Conservation (phyloP, 495 filamentous ascomycete species). For the Daldinia decipiens region DNA sequence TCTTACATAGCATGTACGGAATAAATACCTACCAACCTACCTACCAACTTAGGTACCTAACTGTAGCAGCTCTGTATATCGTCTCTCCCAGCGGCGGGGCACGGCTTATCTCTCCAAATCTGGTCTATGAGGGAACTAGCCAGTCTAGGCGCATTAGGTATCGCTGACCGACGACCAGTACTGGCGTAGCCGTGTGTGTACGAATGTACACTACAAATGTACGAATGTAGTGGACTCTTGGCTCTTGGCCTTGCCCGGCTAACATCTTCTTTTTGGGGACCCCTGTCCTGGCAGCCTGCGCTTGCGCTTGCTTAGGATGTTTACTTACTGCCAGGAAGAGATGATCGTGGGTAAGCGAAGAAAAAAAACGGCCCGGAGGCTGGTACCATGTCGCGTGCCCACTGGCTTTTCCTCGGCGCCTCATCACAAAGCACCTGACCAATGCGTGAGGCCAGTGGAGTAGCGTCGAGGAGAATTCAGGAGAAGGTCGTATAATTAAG, state of each 20-base stretch:
- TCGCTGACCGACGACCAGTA: slow-evolving; percentile 31
- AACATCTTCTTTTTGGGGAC: not conserved
- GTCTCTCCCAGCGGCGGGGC: slow-evolving; percentile 12
- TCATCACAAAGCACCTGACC: slow-evolving; percentile 24
- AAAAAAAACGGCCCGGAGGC: not conserved
- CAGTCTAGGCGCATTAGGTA: slow-evolving; percentile 27
- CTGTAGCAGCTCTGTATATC: slow-evolving; percentile 1
- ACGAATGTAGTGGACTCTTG: slow-evolving; percentile 4
- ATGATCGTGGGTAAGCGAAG: not conserved
- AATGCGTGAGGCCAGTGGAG: slow-evolving; percentile 16
- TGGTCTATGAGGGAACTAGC: not conserved
- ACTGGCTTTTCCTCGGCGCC: slow-evolving; percentile 35
- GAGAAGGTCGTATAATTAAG: slow-evolving; percentile 35
- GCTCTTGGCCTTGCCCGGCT: not conserved
- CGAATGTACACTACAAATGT: slow-evolving; percentile 3
- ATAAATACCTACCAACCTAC: not conserved
- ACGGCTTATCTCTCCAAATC: slow-evolving; percentile 35
- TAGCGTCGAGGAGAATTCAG: slow-evolving; percentile 13
- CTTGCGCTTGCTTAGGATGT: not conserved
- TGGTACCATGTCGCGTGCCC: slow-evolving; percentile 31
- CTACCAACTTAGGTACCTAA: not conserved
- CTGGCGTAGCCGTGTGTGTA: slow-evolving; percentile 6
- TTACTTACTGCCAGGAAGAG: not conserved
- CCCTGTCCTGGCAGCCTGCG: not conserved
- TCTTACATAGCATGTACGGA: not conserved